Evolutionary conservation across 2,329 filamentous ascomycete species (phyloP), one percentile per base, ranked within the genome.

Genomic region (Ilyonectria sp.): DNA sequence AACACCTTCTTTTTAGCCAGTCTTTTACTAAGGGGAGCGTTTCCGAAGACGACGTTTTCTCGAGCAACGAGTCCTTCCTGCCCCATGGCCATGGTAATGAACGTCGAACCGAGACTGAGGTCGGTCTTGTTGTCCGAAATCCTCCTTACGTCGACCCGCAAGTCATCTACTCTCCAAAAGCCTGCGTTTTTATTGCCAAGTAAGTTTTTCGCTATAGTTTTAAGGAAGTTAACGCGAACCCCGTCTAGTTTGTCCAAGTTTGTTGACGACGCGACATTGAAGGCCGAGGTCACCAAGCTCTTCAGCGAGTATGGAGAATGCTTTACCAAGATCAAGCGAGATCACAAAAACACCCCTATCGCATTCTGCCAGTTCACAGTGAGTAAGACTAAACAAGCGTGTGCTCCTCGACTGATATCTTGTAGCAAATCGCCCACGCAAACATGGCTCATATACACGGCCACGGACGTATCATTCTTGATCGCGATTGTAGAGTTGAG

Each of bases 181-280:
- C 87, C 44, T 91, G 90, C 73, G 83, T 91, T 40, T 92, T 92
- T 72, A 89, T 91, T 43, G 90, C 90, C 35, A 92, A 92, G 90
- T 91, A 83, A 82, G 87, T 82, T 13, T 29, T 26, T 13, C 54
- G 3, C 6, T 6, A 17, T 17, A 9, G 6, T 19, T 5, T n/a
- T 10, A 7, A 9, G 5, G 3, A 9, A 17, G 7, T 10, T 5
- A 9, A 6, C 29, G 69, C 49, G 13, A 9, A 23, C 31, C 6
- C n/a, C 9, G 49, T 53, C 6, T 37, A 91, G 89, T 64, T 82
- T 91, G 2, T 82, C 86, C 0, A 84, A 88, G 69, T 75, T 79
- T 2, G 79, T 83, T 61, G 82, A 83, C 10, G 88, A 91, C 69
- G 74, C 79, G 9, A 80, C 80, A n/a, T 82, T 92, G 15, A 82